Evolutionary conservation across 768 basidiomycete species (phyloP).

Genomic region (Russula lepida): DNA sequence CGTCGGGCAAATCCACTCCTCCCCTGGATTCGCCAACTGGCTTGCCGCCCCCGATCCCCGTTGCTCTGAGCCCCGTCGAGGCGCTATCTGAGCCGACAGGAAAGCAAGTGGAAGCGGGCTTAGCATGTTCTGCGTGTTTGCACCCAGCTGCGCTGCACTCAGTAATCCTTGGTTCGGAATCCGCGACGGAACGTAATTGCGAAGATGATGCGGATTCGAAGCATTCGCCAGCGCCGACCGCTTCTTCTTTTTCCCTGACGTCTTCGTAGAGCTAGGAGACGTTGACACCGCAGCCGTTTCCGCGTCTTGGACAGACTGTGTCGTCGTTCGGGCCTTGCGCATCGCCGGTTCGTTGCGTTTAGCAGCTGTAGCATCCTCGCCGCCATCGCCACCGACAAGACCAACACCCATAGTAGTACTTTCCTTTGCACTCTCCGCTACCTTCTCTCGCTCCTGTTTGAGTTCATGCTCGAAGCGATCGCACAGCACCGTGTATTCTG

Average conservation of each 20-base stretch:
- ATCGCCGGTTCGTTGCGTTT: constrained; percentile 9
- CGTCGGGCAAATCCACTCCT: constrained; percentile 92
- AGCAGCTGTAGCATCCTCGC: constrained; percentile 23
- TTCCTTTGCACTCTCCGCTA: constrained; percentile 41
- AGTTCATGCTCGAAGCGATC: constrained; percentile 68
- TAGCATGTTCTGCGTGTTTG: constrained; percentile 41
- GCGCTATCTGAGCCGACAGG: constrained; percentile 58
- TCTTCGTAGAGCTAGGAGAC: constrained; percentile 24
- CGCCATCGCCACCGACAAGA: constrained; percentile 20
- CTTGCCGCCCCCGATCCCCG: constrained; percentile 24
- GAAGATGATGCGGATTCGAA: constrained; percentile 89
- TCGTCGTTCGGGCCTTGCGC: constrained; percentile 21
- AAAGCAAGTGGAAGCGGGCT: constrained; percentile 59
- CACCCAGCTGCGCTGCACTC: constrained; percentile 32
- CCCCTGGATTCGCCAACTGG: constrained; percentile 48
- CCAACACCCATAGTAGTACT: constrained; percentile 34
- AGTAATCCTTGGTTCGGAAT: constrained; percentile 42
- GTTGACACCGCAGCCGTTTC: constrained; percentile 25
- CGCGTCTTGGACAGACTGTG: constrained; percentile 34
- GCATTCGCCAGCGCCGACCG: constrained; percentile 84
- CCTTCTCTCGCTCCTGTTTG: constrained; percentile 56
- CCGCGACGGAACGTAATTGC: constrained; percentile 88
- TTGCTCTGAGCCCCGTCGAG: constrained; percentile 31
- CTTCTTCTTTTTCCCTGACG: constrained; percentile 81
- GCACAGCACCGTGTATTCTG: constrained; percentile 58